A percentile compares a stretch with the other conserved stretches of the same genome.
phyloP scores from a whole-genome alignment of 139 green algal species.

The Chlamydomonas sp. region DNA sequence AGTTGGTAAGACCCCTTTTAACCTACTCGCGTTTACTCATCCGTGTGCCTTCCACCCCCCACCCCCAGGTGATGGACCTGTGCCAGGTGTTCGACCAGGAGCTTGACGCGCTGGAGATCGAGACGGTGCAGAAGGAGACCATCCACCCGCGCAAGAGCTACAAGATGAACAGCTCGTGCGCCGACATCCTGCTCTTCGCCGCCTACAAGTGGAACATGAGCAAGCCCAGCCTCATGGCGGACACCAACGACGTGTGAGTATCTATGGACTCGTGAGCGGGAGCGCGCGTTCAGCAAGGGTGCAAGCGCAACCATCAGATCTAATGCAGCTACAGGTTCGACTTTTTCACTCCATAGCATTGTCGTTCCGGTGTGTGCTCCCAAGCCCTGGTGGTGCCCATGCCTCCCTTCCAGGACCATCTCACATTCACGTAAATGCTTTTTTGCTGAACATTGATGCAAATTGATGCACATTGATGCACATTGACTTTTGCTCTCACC shows the following conservation, averaged over 20 bases:
- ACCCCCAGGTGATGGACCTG: conserved; percentile 54
- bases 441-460: too few relatives aligned
- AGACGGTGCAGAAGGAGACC: conserved; percentile 99
- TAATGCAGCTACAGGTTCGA: too few relatives aligned
- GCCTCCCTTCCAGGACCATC: not conserved
- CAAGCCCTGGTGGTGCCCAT: too few relatives aligned
- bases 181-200: conserved; percentile 98
- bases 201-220: conserved; percentile 97
- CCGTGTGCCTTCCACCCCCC: not conserved
- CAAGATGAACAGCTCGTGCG: conserved; percentile 98
- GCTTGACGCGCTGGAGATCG: conserved; percentile 98
- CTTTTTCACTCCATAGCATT: too few relatives aligned
- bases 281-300: not conserved
- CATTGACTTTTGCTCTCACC: too few relatives aligned
- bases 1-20: too few relatives aligned
- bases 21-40: not conserved
- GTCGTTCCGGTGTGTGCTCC: too few relatives aligned
- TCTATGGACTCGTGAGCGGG: not conserved
- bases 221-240: conserved; percentile 95
- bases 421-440: too few relatives aligned
- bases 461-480: too few relatives aligned
- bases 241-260: conserved; percentile 92
- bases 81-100: conserved; percentile 85
- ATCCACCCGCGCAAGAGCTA: conserved; percentile 99
- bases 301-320: not conserved